These are phyloP conservation scores for Trichoderma brevicompactum DNA, from an alignment of 2,329 filamentous ascomycete species.

Conservation along the genomic window DNA sequence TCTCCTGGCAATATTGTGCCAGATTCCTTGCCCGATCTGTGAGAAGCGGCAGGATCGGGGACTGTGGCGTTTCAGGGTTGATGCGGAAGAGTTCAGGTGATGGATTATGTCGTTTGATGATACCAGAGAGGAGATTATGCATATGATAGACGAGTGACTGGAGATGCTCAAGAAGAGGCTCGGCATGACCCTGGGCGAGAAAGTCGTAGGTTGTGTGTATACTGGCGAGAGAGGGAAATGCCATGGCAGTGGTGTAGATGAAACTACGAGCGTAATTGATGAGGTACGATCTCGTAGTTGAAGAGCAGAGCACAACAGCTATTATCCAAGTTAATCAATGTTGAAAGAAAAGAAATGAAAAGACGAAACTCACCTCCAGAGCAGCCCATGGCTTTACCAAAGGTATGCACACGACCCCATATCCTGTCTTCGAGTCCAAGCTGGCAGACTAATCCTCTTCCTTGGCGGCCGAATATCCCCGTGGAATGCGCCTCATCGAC, in stretches of 20 bases:
- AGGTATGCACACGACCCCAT: slow-evolving; percentile 65
- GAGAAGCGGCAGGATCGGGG: slow-evolving; percentile 68
- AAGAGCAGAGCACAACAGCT: slow-evolving; percentile 64
- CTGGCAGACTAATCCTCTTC: slow-evolving; percentile 62
- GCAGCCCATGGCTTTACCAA: slow-evolving; percentile 69
- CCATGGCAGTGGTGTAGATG: slow-evolving; percentile 75
- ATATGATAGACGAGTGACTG: slow-evolving; percentile 47
- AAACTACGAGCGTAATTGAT: slow-evolving; percentile 77
- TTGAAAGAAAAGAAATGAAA: background rate
- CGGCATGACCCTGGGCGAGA: slow-evolving; percentile 55
- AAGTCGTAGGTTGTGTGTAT: slow-evolving; percentile 63
- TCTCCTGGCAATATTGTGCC: slow-evolving; percentile 62
- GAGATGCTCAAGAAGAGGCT: slow-evolving; percentile 40
- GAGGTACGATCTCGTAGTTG: slow-evolving; percentile 63
- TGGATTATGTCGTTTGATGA: slow-evolving; percentile 38
- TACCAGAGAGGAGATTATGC: slow-evolving; percentile 48
- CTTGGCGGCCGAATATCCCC: slow-evolving; percentile 60
- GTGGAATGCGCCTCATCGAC: slow-evolving; percentile 72
- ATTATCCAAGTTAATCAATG: no score
- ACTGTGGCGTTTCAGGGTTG: slow-evolving; percentile 48
- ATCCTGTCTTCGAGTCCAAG: slow-evolving; percentile 60
- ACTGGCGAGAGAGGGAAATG: slow-evolving; percentile 62
- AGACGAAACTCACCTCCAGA: slow-evolving; percentile 63
- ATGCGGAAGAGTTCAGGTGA: slow-evolving; percentile 42
- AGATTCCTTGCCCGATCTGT: slow-evolving; percentile 62